Evolutionary conservation across 768 basidiomycete genomes (phyloP).

Genomic region (Neoboletus magnificus): DNA sequence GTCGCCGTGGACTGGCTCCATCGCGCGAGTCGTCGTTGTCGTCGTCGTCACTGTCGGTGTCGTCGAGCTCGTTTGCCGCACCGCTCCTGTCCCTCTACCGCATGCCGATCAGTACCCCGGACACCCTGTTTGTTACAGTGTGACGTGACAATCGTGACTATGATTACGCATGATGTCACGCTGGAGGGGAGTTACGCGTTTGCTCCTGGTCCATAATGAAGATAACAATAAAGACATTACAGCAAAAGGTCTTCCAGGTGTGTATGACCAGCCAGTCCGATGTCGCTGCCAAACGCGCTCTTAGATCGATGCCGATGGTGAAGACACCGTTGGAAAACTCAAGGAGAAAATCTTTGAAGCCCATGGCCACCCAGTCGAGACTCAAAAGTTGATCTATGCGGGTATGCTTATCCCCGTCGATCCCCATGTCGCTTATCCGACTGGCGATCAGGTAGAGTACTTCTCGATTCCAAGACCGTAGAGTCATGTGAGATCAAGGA

Average conservation of each 20-base stretch:
- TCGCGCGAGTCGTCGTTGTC: constrained; percentile 19
- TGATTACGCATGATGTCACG: constrained; percentile 24
- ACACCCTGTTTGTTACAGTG: constrained; percentile 13
- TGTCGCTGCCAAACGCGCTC: background rate
- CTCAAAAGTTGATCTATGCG: constrained; percentile 94
- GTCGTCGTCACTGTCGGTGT: constrained; percentile 6
- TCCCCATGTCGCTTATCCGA: constrained; percentile 2
- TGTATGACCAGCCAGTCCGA: background rate
- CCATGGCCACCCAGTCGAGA: constrained; percentile 69
- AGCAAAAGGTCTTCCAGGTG: constrained; percentile 88
- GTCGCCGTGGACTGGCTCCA: constrained; percentile 66
- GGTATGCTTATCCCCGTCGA: constrained; percentile 45
- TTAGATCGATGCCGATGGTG: constrained; percentile 73
- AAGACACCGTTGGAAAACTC: constrained; percentile 71
- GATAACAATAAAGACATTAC: constrained; percentile 92
- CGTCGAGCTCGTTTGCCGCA: constrained; percentile 10
- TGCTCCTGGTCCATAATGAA: constrained; percentile 56
- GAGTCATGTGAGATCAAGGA: constrained; percentile 91
- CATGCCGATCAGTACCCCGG: constrained; percentile 23
- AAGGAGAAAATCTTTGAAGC: constrained; percentile 79
- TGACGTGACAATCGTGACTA: constrained; percentile 22
- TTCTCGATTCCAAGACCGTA: constrained; percentile 84
- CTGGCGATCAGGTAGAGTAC: constrained; percentile 72
- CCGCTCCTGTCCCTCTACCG: constrained; percentile 19
- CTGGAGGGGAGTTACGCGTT: constrained; percentile 3